Conservation (phyloP, 2,329 filamentous ascomycete genomes). For the Ciborinia camelliae region DNA sequence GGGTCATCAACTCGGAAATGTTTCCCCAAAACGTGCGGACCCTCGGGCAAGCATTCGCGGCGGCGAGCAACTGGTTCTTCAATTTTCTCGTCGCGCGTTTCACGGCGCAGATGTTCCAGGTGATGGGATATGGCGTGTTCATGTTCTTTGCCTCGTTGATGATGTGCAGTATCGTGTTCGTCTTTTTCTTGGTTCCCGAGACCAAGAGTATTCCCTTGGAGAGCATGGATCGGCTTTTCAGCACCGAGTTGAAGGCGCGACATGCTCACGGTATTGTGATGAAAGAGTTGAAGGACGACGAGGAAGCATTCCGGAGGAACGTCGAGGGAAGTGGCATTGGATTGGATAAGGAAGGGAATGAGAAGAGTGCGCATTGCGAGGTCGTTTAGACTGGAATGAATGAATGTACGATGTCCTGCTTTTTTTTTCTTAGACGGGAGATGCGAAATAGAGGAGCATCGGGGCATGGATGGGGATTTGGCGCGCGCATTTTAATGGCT, state of each 20-base stretch:
- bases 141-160: slow-evolving; percentile 66
- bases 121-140: slow-evolving; percentile 62
- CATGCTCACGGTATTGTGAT: slow-evolving; percentile 32
- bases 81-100: slow-evolving; percentile 68
- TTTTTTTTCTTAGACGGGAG: background rate
- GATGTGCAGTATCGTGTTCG: slow-evolving; percentile 54
- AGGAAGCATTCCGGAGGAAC: slow-evolving; percentile 27
- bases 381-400: background rate
- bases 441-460: no score
- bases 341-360: slow-evolving; percentile 23
- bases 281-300: slow-evolving; percentile 30
- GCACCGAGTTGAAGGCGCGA: slow-evolving; percentile 28
- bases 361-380: slow-evolving; percentile 22
- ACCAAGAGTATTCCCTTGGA: slow-evolving; percentile 65
- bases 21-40: slow-evolving; percentile 57
- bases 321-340: slow-evolving; percentile 19
- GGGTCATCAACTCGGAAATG: slow-evolving; percentile 34
- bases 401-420: no score
- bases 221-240: slow-evolving; percentile 61
- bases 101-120: slow-evolving; percentile 61
- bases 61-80: slow-evolving; percentile 65
- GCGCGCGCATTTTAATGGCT: background rate
- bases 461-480: no score
- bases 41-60: slow-evolving; percentile 68
- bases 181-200: slow-evolving; percentile 62